These are phyloP conservation scores for Coemansia sp. DNA, from an alignment of 192 early-diverging fungal genomes.

Conservation along the genomic window DNA sequence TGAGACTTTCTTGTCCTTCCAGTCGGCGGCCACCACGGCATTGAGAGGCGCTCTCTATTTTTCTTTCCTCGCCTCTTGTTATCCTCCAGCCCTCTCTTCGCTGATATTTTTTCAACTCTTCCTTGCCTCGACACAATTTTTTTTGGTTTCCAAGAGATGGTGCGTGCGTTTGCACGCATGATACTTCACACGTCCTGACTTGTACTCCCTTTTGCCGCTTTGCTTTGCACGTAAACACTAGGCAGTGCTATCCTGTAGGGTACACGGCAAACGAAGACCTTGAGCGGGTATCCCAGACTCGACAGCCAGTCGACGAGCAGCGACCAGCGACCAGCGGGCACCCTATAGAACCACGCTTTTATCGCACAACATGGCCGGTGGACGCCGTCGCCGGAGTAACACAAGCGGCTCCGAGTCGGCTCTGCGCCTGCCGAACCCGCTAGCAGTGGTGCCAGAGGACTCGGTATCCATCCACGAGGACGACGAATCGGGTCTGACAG, in stretches of 20 bases:
- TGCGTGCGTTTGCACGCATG: background rate
- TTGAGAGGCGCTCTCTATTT: background rate
- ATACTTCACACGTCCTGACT: background rate
- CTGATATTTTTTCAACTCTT: background rate
- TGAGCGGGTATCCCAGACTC: background rate
- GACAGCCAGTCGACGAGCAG: background rate
- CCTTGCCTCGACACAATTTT: background rate
- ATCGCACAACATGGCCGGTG: conserved; percentile 17
- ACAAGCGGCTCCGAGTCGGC: conserved; percentile 10
- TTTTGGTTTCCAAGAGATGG: background rate
- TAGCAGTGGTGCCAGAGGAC: conserved; percentile 7
- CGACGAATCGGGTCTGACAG: background rate
- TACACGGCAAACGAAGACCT: background rate
- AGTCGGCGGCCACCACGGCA: background rate
- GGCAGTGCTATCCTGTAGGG: background rate
- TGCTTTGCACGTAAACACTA: background rate
- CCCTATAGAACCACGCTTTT: background rate
- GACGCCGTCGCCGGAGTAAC: conserved; percentile 24
- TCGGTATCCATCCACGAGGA: background rate
- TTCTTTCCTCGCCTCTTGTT: background rate
- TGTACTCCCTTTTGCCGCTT: background rate
- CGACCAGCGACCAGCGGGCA: background rate
- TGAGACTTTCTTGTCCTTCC: background rate
- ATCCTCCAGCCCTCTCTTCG: background rate
- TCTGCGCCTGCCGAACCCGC: background rate